Conservation (phyloP, 2,329 filamentous ascomycete genomes). For the Apiospora malaysiana region DNA sequence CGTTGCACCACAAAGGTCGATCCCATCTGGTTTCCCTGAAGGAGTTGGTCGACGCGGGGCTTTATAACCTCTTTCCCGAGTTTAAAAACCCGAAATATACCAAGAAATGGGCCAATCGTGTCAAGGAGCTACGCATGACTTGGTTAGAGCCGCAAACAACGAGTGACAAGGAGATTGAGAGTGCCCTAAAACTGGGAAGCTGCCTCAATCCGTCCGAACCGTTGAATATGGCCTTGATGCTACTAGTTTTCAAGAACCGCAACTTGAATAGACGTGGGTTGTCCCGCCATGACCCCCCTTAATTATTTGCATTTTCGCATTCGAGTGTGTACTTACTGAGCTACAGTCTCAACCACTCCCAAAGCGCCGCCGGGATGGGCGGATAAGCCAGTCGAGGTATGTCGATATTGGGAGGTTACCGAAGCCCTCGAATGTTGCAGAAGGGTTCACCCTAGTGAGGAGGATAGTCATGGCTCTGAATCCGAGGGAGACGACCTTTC, state of each 20-base stretch:
- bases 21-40: neutral
- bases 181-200: neutral
- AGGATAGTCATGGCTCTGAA: neutral
- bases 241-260: neutral
- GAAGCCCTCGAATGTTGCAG: neutral
- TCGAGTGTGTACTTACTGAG: neutral
- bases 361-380: neutral
- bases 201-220: neutral
- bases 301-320: no score
- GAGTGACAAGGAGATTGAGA: neutral
- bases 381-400: neutral
- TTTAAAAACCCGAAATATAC: neutral
- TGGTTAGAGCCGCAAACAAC: neutral
- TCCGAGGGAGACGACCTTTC: neutral
- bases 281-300: neutral
- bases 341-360: neutral
- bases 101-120: neutral
- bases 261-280: neutral
- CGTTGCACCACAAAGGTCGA: neutral
- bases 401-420: neutral
- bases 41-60: neutral
- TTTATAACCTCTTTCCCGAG: neutral
- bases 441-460: neutral
- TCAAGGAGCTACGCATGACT: neutral
- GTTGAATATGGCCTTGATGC: neutral